These are phyloP conservation scores for Picochlorum sp. DNA, from an alignment of 139 green algal genomes.

Conservation along the genomic window DNA sequence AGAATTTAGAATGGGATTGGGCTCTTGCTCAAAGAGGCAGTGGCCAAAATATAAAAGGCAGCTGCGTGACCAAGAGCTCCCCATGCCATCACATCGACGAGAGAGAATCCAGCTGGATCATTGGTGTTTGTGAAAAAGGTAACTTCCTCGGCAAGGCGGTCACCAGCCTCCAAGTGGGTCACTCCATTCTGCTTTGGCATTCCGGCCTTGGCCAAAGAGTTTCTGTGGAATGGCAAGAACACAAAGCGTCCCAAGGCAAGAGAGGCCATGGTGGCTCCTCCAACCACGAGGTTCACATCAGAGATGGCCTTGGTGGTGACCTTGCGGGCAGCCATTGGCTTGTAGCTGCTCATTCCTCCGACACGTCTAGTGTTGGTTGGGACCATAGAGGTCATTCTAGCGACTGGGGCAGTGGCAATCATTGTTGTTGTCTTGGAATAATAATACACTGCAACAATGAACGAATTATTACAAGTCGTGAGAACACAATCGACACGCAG, in stretches of 20 bases:
- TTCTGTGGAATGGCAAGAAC: slow-evolving; percentile 59
- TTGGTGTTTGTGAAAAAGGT: slow-evolving; percentile 49
- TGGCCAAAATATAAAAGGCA: slow-evolving; percentile 53
- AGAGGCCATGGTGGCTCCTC: slow-evolving; percentile 35
- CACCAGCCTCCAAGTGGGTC: slow-evolving; percentile 62
- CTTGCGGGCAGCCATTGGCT: slow-evolving; percentile 1
- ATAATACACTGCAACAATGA: too few relatives aligned
- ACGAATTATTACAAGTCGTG: too few relatives aligned
- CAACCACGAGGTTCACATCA: slow-evolving; percentile 30
- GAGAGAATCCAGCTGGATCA: slow-evolving; percentile 77
- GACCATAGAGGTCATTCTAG: too few relatives aligned
- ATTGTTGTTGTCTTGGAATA: too few relatives aligned
- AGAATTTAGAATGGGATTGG: slow-evolving; percentile 31
- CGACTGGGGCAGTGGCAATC: too few relatives aligned
- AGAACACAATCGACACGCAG: too few relatives aligned
- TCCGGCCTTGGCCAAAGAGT: slow-evolving; percentile 42
- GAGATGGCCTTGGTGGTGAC: slow-evolving; percentile 19
- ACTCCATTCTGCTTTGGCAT: slow-evolving; percentile 69
- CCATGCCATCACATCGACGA: slow-evolving; percentile 80
- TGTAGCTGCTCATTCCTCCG: slow-evolving; percentile 2
- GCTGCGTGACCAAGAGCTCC: slow-evolving; percentile 71
- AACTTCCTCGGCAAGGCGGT: slow-evolving; percentile 41
- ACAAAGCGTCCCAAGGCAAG: slow-evolving; percentile 64
- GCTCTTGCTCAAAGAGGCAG: slow-evolving; percentile 15
- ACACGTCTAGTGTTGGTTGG: background rate